Evolutionary conservation across 305 asterid genomes (phyloP).

Genomic region (Withania somnifera): DNA sequence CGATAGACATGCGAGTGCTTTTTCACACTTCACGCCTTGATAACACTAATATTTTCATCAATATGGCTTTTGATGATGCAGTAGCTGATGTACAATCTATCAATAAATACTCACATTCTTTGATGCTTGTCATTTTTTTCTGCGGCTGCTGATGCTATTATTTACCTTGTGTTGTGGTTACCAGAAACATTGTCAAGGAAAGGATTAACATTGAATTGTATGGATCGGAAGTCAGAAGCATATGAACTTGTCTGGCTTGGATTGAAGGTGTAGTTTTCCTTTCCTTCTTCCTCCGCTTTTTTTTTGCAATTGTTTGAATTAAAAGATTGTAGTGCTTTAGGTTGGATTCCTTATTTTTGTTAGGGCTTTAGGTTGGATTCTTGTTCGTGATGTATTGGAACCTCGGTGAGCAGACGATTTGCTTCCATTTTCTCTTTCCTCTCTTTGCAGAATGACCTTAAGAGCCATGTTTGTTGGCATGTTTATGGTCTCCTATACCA

Average conservation of each 20-base stretch:
- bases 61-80: neutral
- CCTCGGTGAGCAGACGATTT: no score
- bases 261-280: slow-evolving; percentile 36
- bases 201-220: slow-evolving; percentile 93
- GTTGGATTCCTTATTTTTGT: neutral
- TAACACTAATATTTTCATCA: neutral
- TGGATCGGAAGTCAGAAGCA: slow-evolving; percentile 97
- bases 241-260: slow-evolving; percentile 96
- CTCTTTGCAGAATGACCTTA: slow-evolving; percentile 89
- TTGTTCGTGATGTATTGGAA: neutral
- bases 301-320: neutral
- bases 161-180: neutral
- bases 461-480: slow-evolving; percentile 99
- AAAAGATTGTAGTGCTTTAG: neutral
- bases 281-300: neutral
- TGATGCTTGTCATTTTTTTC: neutral
- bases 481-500: slow-evolving; percentile 95
- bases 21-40: neutral
- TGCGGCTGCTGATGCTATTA: neutral
- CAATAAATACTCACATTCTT: neutral
- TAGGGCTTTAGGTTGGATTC: neutral
- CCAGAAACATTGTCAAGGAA: slow-evolving; percentile 96
- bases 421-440: no score
- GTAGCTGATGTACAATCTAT: neutral
- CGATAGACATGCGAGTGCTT: neutral